Conservation (phyloP, 352 stramenopile genomes). For the Globisporangium cylindrosporum region DNA sequence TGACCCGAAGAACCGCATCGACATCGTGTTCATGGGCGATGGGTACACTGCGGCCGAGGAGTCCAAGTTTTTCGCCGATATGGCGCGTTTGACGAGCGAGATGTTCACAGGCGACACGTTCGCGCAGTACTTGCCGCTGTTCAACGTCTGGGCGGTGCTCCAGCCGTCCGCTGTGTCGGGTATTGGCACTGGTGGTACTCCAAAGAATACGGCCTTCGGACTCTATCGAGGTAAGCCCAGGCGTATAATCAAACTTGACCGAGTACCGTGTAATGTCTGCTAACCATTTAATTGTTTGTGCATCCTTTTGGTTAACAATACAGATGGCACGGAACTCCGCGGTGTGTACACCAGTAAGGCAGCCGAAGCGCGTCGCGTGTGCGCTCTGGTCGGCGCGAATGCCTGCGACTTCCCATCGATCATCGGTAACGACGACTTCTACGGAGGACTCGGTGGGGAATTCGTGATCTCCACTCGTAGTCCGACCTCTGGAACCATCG, state of each 20-base stretch:
- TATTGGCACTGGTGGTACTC: slow-evolving; percentile 19
- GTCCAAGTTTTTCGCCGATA: slow-evolving; percentile 34
- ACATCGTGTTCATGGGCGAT: slow-evolving; percentile 47
- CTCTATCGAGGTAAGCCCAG: slow-evolving; percentile 21
- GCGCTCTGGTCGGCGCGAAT: not conserved
- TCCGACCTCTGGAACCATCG: slow-evolving; percentile 29
- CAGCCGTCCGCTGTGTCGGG: slow-evolving; percentile 24
- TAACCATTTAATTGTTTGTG: no score
- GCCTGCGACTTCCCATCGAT: slow-evolving; percentile 35
- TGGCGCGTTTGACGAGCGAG: slow-evolving; percentile 30
- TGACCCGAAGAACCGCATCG: slow-evolving; percentile 33
- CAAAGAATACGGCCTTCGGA: slow-evolving; percentile 22
- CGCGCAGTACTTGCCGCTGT: slow-evolving; percentile 26
- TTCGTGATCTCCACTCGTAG: slow-evolving; percentile 27
- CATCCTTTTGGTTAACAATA: not conserved
- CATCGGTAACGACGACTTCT: slow-evolving; percentile 40
- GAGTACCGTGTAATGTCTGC: no score
- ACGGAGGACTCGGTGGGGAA: slow-evolving; percentile 37
- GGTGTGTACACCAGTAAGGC: slow-evolving; percentile 23
- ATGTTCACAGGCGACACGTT: slow-evolving; percentile 36
- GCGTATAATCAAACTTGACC: no score
- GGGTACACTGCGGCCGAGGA: slow-evolving; percentile 32
- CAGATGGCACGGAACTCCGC: slow-evolving; percentile 19
- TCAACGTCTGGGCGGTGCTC: slow-evolving; percentile 30
- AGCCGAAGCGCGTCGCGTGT: slow-evolving; percentile 11